Base-by-base conservation (phyloP, 768 basidiomycete genomes). In the Pleurotus pulmonarius region DNA sequence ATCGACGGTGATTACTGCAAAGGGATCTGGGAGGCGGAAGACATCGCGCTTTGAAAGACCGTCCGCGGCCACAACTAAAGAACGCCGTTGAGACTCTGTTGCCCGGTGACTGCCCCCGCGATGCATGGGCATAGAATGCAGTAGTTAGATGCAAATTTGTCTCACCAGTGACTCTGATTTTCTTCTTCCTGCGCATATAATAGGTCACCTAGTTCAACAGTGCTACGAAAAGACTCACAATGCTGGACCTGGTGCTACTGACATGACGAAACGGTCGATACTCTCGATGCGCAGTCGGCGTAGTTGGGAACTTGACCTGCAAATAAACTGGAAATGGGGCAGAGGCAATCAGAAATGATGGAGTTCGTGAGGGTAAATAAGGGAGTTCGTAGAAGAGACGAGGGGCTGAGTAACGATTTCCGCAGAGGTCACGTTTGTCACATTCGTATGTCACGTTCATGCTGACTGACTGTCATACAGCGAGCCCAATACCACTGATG, bases 1-100 rank as follows among this genome's bases (percentile, higher is more conserved):
- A 63, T 99, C 97, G 43, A 98, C 94, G 18, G 96, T 98, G 70
- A 99, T 90, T 65, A 99, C 94, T 4, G 97, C 96, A 69, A 98
- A 98, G 4, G 97, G 96, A 72, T 98, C 95, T 3, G 96, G 97
- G 5, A 98, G 86, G 52, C 95, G 86, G 69, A 97, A 94, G 54
- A 96, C 93, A 76, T 97, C 94, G 56, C 94, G 90, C 76, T 96
- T 97, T 46, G 89, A 89, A 16, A 97, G 75, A 12, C 90, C 90
- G 74, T 97, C 94, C 46, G 94, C 97, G 56, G 97, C 96, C 60
- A 99, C 94, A 60, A 95, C 94, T 97, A 64, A 6, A 56, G 49
- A 55, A 57, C 2, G 51, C 58, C 60, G 16, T 57, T 38, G 25
- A 52, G 45, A 52, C 37, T 15, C 51, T 37, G 37, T 26, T 56